Base-by-base conservation (phyloP, 257 asterid genomes). In the Lycium barbarum region DNA sequence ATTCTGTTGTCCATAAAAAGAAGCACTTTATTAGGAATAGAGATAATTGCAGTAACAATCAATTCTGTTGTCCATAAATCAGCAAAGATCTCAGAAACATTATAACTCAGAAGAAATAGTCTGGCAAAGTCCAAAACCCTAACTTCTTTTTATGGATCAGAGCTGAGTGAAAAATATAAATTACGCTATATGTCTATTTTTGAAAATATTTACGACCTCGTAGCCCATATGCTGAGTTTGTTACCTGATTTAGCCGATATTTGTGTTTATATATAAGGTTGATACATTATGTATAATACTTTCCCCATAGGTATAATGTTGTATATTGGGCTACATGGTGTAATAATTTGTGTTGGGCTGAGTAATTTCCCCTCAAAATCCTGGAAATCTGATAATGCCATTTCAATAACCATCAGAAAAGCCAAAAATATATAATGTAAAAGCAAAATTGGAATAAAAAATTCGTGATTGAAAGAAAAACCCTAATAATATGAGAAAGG, bases 1-100 rank as follows among this genome's bases (percentile, higher is more conserved):
- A 59, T 33, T 55, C 71, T 76, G 81, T 13, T 49, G 62, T 76
- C 62, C 81, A 76, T 2, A 47, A 74, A 68, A 47, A 15, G 7
- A 1, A 49, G 58, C 81, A 74, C 43, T 74, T 73, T 5, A 72
- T 0, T 18, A 62, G 55, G 15, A 59, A 57, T 17, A 2, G 79
- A 38, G 13, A 49, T 1, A 18, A 47, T 26, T 13, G 4, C 35
- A 55, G 57, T 45, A 36, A 61, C 18, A 33, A 61, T 38, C 2
- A 12, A 61, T 45, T 53, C 35, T 59, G 74, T 61, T n/a, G n/a
- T n/a, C n/a, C n/a, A n/a, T 6, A 62, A 20, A 61, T 58, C 61
- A 3, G 43, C 3, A 61, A 38, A 78, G 35, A 54, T 61, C 38
- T 43, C 57, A 81, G 58, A 81, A 61, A 68, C 45, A 14, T 38